These are phyloP conservation scores for Pleurotus ostreatus DNA, from an alignment of 768 basidiomycete genomes.

Conservation along the genomic window DNA sequence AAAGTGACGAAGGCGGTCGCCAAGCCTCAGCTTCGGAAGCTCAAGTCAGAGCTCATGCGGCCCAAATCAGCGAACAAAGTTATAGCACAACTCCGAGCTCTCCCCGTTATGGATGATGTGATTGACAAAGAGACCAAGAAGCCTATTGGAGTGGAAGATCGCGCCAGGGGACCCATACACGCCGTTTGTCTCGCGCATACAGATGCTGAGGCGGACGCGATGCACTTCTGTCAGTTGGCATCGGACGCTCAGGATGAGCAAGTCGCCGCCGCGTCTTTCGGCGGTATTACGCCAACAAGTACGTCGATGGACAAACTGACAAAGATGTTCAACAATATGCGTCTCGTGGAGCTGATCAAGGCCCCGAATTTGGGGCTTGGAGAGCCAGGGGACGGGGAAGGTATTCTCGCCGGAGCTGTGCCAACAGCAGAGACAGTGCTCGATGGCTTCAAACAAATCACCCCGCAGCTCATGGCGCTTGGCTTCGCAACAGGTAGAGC, in stretches of 20 bases:
- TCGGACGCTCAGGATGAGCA: constrained; percentile 11
- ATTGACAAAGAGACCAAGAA: constrained; percentile 15
- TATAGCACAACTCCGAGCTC: constrained; percentile 61
- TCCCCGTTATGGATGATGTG: constrained; percentile 46
- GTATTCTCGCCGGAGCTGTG: constrained; percentile 69
- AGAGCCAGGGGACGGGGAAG: constrained; percentile 62
- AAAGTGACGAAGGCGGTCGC: constrained; percentile 37
- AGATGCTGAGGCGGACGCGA: constrained; percentile 58
- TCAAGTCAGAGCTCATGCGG: constrained; percentile 64
- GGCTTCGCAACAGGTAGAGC: constrained; percentile 72
- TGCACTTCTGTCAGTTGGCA: constrained; percentile 52
- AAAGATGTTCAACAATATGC: constrained; percentile 52
- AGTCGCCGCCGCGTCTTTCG: background rate
- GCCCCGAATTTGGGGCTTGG: constrained; percentile 69
- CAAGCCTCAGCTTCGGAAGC: constrained; percentile 52
- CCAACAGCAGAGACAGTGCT: constrained; percentile 73
- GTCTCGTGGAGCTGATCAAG: constrained; percentile 54
- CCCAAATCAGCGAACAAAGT: constrained; percentile 68
- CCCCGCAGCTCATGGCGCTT: constrained; percentile 73
- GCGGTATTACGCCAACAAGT: constrained; percentile 35
- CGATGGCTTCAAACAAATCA: constrained; percentile 64
- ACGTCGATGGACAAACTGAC: constrained; percentile 49
- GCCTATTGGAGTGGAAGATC: constrained; percentile 12
- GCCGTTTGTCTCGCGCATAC: constrained; percentile 68
- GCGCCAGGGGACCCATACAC: constrained; percentile 49